Percentiles rank a stretch among this genome's conserved stretches.
phyloP scores from a whole-genome alignment of 2,329 filamentous ascomycete species.

The Passalora sequoiae region DNA sequence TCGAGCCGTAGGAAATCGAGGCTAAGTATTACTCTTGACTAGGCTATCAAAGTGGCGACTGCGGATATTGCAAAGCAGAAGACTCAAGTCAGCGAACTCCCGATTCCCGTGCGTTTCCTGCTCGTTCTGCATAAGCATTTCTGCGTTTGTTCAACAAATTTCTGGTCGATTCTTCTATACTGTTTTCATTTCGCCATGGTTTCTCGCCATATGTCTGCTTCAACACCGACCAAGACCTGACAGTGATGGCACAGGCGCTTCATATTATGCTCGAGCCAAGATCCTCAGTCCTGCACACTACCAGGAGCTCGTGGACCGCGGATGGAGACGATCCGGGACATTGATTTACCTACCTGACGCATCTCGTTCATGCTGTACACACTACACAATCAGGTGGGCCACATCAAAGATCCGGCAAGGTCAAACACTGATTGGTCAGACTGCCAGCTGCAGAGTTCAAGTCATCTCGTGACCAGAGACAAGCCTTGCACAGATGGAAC shows the following conservation, averaged over 20 bases:
- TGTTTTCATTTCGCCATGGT: too few species aligned
- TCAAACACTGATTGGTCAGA: slow-evolving; percentile 30
- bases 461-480: slow-evolving; percentile 66
- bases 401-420: background rate
- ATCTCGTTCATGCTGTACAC: slow-evolving; percentile 78
- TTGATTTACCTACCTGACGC: slow-evolving; percentile 76
- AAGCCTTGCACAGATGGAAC: slow-evolving; percentile 72
- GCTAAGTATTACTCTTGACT: slow-evolving; percentile 21
- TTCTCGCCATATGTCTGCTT: background rate
- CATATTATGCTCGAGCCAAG: slow-evolving; percentile 63
- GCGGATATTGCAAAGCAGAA: slow-evolving; percentile 48
- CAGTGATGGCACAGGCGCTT: slow-evolving; percentile 53
- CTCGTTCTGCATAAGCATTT: slow-evolving; percentile 1
- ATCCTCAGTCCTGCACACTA: slow-evolving; percentile 63
- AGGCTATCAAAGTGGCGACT: slow-evolving; percentile 48
- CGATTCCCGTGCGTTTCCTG: slow-evolving; percentile 44
- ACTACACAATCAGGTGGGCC: slow-evolving; percentile 67
- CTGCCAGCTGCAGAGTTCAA: slow-evolving; percentile 62
- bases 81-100: slow-evolving; percentile 44
- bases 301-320: slow-evolving; percentile 65
- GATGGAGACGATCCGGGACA: slow-evolving; percentile 63
- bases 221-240: slow-evolving; percentile 2
- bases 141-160: slow-evolving; percentile 1
- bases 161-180: too few species aligned
- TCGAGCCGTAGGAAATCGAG: slow-evolving; percentile 1